phyloP scores from a whole-genome alignment of 2,329 filamentous ascomycete species.

The Aspergillus carbonarius region DNA sequence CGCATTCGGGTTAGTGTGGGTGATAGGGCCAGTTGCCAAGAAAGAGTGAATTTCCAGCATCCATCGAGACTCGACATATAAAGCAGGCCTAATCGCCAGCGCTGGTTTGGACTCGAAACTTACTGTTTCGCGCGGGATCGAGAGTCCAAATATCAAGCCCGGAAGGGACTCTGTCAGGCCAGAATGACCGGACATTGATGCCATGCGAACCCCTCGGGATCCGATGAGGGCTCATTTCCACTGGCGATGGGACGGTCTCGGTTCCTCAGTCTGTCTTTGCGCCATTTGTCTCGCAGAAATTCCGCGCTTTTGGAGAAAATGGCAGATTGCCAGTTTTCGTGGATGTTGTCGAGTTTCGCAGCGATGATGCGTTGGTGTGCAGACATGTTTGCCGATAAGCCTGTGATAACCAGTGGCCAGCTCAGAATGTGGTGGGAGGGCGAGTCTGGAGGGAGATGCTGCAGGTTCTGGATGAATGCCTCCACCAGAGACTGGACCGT shows the following conservation, averaged over 20 bases:
- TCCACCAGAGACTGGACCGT: not conserved
- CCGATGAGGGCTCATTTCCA: not conserved
- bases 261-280: not conserved
- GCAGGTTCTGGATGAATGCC: not conserved
- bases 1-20: too few relatives aligned
- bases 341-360: not conserved
- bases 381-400: not conserved
- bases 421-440: constrained; percentile 4
- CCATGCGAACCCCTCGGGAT: not conserved
- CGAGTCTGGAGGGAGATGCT: not conserved
- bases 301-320: constrained; percentile 3
- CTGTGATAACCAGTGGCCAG: constrained; percentile 10
- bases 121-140: too few relatives aligned
- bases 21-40: not conserved
- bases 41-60: too few relatives aligned
- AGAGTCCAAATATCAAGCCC: too few relatives aligned
- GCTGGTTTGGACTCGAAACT: too few relatives aligned
- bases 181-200: not conserved
- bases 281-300: not conserved
- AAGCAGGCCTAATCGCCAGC: too few relatives aligned
- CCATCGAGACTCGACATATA: too few relatives aligned
- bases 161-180: not conserved
- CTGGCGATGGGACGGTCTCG: not conserved
- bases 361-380: constrained; percentile 6
- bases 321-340: constrained; percentile 2